phyloP scores from a whole-genome alignment of 805 yeast species.

The Metschnikowia continentalis region DNA sequence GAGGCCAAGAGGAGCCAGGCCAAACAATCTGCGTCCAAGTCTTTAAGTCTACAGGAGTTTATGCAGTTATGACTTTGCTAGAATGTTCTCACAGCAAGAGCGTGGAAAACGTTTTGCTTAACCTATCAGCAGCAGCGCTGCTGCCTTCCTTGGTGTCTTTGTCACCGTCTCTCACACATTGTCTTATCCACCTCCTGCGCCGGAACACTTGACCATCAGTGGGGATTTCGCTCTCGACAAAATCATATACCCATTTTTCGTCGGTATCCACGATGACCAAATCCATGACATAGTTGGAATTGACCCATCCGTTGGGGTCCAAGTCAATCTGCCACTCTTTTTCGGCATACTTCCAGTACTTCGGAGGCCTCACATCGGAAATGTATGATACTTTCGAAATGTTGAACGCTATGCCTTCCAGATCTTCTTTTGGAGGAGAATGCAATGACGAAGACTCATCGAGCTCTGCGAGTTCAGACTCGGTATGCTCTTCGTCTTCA shows the following conservation, averaged over 20 bases:
- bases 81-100: conserved; percentile 9
- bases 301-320: conserved; percentile 62
- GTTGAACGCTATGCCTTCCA: conserved; percentile 5
- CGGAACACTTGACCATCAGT: conserved; percentile 40
- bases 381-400: conserved; percentile 18
- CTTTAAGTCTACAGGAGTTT: conserved; percentile 49
- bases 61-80: conserved; percentile 23
- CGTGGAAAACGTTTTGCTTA: conserved; percentile 12
- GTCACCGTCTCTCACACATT: conserved; percentile 23
- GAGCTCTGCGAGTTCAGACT: neutral
- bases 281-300: conserved; percentile 43
- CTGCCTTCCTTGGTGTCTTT: conserved; percentile 6
- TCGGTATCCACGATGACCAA: conserved; percentile 62
- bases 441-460: neutral
- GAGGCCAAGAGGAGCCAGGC: conserved; percentile 36
- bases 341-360: conserved; percentile 50
- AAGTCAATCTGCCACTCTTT: conserved; percentile 65
- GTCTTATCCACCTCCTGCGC: conserved; percentile 66
- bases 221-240: conserved; percentile 19
- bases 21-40: conserved; percentile 21
- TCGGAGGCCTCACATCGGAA: conserved; percentile 51
- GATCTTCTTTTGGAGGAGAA: neutral
- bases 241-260: conserved; percentile 85
- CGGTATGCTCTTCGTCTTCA: neutral
- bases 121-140: conserved; percentile 8